phyloP scores from a whole-genome alignment of 768 basidiomycete species.

The Gymnopilus dilepis region DNA sequence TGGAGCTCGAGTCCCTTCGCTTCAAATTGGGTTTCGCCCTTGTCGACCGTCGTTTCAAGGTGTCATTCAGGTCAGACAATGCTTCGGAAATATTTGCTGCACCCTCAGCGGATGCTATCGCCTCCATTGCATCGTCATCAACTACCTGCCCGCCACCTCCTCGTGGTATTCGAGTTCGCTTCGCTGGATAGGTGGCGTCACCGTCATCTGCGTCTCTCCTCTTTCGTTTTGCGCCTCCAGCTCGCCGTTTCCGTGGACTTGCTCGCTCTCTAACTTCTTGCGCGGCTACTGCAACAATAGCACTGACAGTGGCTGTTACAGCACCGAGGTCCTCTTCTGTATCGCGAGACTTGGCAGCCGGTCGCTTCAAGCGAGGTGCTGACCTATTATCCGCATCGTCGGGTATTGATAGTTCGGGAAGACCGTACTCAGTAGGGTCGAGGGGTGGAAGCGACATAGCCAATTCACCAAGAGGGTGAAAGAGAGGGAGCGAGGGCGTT shows the following conservation, averaged over 20 bases:
- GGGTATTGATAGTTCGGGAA: constrained; percentile 52
- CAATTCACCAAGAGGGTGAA: constrained; percentile 68
- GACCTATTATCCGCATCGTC: constrained; percentile 40
- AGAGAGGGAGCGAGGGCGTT: constrained; percentile 58
- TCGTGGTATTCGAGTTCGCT: constrained; percentile 62
- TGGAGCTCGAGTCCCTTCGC: constrained; percentile 57
- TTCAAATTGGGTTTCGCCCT: constrained; percentile 46
- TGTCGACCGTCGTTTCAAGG: constrained; percentile 49
- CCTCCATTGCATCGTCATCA: constrained; percentile 48
- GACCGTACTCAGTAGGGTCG: constrained; percentile 60
- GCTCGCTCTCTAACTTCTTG: constrained; percentile 46
- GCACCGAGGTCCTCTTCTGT: constrained; percentile 41
- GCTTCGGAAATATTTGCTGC: constrained; percentile 32
- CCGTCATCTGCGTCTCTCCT: constrained; percentile 65
- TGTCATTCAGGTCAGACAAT: constrained; percentile 40
- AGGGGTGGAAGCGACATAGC: constrained; percentile 71
- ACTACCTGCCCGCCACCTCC: constrained; percentile 37
- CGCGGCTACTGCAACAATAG: constrained; percentile 40
- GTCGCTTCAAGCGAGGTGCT: constrained; percentile 46
- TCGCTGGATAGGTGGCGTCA: constrained; percentile 74
- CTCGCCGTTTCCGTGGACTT: constrained; percentile 58
- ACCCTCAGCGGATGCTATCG: constrained; percentile 24
- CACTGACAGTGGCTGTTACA: constrained; percentile 29
- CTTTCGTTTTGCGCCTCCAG: constrained; percentile 57
- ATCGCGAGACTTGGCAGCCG: constrained; percentile 55